These are phyloP conservation scores for Pugionium dolabratum DNA, from an alignment of 345 rosid species.

Conservation along the genomic window DNA sequence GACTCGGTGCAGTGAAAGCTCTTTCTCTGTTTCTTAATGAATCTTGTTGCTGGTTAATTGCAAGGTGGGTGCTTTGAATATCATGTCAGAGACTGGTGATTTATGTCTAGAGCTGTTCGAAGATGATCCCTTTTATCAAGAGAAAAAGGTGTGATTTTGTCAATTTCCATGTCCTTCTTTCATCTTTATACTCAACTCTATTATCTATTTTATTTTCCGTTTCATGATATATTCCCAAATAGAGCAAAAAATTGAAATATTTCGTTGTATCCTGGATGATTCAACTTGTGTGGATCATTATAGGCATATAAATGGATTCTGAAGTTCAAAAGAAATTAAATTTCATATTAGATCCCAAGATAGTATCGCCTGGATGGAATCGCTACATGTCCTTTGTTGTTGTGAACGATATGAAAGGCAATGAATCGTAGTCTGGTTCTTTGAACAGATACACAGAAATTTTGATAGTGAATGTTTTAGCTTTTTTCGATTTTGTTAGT, in stretches of 20 bases:
- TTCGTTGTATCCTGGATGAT: background rate
- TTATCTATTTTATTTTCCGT: background rate
- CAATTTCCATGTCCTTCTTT: background rate
- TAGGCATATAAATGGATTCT: slow-evolving; percentile 4
- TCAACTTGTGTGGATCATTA: background rate
- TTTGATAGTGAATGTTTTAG: too few relatives aligned
- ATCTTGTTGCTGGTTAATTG: slow-evolving; percentile 15
- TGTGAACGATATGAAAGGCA: too few relatives aligned
- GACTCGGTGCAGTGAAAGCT: too few relatives aligned
- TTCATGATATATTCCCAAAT: slow-evolving; percentile 1
- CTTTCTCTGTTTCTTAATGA: too few relatives aligned
- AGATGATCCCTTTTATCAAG: slow-evolving; percentile 56
- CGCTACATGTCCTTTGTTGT: too few relatives aligned
- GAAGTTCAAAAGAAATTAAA: background rate
- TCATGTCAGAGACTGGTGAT: slow-evolving; percentile 36
- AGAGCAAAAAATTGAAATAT: background rate
- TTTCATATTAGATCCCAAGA: background rate
- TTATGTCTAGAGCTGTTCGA: slow-evolving; percentile 52
- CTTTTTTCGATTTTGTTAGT: too few relatives aligned
- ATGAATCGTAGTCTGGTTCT: too few relatives aligned
- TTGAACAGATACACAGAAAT: too few relatives aligned
- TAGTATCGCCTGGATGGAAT: too few relatives aligned
- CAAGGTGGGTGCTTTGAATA: slow-evolving; percentile 48
- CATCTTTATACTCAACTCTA: slow-evolving; percentile 10
- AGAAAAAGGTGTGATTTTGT: slow-evolving; percentile 59